Conservation (phyloP, 768 basidiomycete genomes). For the Pleurotus salmoneostramineus region DNA sequence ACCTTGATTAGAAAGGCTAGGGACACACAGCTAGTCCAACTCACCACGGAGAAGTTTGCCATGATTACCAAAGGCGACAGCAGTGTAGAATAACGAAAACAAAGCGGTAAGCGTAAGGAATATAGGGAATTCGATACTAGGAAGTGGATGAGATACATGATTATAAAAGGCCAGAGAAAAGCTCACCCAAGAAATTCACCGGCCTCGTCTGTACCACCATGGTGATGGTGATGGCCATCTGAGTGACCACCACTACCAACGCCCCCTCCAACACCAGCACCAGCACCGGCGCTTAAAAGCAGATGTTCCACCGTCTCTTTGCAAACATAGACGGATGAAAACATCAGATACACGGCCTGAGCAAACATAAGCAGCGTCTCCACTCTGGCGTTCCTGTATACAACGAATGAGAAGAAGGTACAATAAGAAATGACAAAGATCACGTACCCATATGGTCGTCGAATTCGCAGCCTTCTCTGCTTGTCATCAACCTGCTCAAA, state of each 20-base stretch:
- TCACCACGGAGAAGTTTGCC: conserved; percentile 59
- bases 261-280: conserved; percentile 35
- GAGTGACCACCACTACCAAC: conserved; percentile 7
- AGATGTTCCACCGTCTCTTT: conserved; percentile 97
- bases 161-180: neutral
- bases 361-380: conserved; percentile 78
- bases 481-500: conserved; percentile 13
- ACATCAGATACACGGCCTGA: conserved; percentile 91
- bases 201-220: conserved; percentile 52
- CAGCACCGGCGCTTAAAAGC: conserved; percentile 59
- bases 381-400: conserved; percentile 55
- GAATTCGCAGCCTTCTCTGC: conserved; percentile 35
- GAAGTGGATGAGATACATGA: conserved; percentile 17
- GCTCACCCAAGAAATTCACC: conserved; percentile 37
- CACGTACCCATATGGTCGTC: conserved; percentile 54
- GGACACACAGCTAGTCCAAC: conserved; percentile 19
- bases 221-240: conserved; percentile 61
- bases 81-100: conserved; percentile 52
- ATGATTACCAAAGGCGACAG: conserved; percentile 60
- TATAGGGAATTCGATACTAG: conserved; percentile 67
- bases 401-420: conserved; percentile 8
- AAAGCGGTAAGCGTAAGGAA: conserved; percentile 52
- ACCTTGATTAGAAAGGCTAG: neutral
- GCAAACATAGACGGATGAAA: conserved; percentile 91
- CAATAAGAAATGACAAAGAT: neutral